Conservation (phyloP, 768 basidiomycete genomes). For the Postia placenta region DNA sequence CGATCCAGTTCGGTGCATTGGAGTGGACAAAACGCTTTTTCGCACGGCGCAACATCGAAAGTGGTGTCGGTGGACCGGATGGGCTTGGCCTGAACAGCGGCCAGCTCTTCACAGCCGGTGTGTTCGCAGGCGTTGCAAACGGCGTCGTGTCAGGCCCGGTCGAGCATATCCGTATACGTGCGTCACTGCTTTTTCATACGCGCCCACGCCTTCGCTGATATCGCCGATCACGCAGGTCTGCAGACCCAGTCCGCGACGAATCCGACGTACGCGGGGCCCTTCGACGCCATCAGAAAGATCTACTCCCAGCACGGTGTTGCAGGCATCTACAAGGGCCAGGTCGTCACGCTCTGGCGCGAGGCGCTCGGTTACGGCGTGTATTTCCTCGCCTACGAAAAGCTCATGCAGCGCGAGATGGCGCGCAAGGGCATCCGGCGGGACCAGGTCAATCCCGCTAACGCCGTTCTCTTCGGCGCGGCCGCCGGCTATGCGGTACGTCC, state of each 20-base stretch:
- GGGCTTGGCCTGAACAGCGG: conserved; percentile 50
- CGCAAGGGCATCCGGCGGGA: conserved; percentile 65
- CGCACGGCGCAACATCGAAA: conserved; percentile 49
- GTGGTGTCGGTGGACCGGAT: conserved; percentile 58
- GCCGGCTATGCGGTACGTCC: conserved; percentile 83
- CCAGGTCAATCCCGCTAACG: conserved; percentile 69
- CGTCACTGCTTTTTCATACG: conserved; percentile 24
- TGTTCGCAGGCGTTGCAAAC: conserved; percentile 84
- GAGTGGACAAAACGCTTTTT: conserved; percentile 84
- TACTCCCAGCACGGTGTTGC: conserved; percentile 65
- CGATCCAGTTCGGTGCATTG: conserved; percentile 91
- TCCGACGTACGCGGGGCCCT: conserved; percentile 76
- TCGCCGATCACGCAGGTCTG: conserved; percentile 56
- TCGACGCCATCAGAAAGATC: conserved; percentile 86
- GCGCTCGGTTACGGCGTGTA: conserved; percentile 80
- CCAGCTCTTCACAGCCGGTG: conserved; percentile 75
- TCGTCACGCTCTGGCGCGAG: conserved; percentile 81
- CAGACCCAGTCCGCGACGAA: conserved; percentile 84
- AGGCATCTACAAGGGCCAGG: conserved; percentile 92
- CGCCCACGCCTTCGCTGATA: too few species aligned
- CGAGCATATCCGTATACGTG: conserved; percentile 95
- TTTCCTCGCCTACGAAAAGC: conserved; percentile 89
- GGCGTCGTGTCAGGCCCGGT: conserved; percentile 93
- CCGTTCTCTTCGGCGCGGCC: conserved; percentile 83
- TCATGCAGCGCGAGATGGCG: conserved; percentile 83